phyloP scores from a whole-genome alignment of 495 filamentous ascomycete species.

The Choiromyces venosus region DNA sequence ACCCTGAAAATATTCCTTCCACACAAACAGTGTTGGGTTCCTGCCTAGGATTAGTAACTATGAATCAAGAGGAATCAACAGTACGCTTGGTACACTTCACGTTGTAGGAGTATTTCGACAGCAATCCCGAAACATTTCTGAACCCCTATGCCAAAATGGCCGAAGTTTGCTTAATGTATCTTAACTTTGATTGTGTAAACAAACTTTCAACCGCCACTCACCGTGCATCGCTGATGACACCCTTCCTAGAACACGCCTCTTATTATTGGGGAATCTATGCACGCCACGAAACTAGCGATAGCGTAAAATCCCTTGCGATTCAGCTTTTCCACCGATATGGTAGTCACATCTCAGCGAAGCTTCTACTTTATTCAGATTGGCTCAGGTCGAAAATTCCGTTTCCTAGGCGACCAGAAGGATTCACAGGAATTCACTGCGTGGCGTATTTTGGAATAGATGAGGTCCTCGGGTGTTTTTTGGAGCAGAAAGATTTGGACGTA shows the following conservation, averaged over 20 bases:
- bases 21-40: background rate
- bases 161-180: background rate
- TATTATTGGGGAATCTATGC: background rate
- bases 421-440: background rate
- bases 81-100: background rate
- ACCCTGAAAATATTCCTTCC: background rate
- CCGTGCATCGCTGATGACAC: background rate
- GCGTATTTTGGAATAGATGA: background rate
- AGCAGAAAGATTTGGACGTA: background rate
- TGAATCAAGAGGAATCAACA: background rate
- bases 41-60: background rate
- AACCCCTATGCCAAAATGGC: background rate
- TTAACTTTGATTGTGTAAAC: background rate
- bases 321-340: background rate
- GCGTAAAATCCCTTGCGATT: background rate
- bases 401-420: background rate
- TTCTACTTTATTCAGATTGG: background rate
- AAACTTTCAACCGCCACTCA: background rate
- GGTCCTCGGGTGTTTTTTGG: background rate
- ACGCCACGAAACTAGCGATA: background rate
- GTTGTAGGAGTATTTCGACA: background rate
- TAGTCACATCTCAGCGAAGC: background rate
- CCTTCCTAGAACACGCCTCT: background rate
- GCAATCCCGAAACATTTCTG: background rate
- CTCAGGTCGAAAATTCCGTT: rapidly evolving